phyloP scores from a whole-genome alignment of 192 early-diverging fungal species.

The Thoreauomyces humboldtii region DNA sequence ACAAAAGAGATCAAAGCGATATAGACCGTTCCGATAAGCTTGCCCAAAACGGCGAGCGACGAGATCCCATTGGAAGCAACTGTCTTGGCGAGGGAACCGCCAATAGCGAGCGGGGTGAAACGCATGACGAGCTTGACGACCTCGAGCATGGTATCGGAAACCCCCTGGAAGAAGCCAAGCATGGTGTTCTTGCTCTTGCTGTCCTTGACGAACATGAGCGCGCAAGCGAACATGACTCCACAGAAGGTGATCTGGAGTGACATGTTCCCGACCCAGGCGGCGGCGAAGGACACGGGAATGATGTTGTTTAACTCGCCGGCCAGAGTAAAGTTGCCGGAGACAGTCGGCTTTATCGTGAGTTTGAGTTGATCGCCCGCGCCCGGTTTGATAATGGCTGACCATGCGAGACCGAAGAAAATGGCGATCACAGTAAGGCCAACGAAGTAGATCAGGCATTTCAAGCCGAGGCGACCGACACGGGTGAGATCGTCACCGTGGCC shows the following conservation, averaged over 20 bases:
- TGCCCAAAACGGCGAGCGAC: constrained; percentile 57
- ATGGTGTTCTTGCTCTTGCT: constrained; percentile 38
- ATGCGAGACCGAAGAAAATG: constrained; percentile 63
- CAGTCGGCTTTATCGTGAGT: constrained; percentile 25
- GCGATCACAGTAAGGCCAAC: constrained; percentile 37
- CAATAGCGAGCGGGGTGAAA: constrained; percentile 47
- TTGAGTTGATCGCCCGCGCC: constrained; percentile 45
- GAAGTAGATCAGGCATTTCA: constrained; percentile 73
- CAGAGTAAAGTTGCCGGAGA: constrained; percentile 44
- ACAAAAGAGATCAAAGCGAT: constrained; percentile 58
- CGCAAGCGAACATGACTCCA: constrained; percentile 59
- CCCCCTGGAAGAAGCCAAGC: constrained; percentile 51
- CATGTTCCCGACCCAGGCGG: constrained; percentile 41
- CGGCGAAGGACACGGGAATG: constrained; percentile 60
- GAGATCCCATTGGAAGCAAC: constrained; percentile 56
- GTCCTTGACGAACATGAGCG: constrained; percentile 32
- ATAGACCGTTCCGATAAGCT: constrained; percentile 66
- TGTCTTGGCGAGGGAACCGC: constrained; percentile 55
- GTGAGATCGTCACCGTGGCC: constrained; percentile 65
- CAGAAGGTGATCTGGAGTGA: constrained; percentile 63
- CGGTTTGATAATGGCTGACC: constrained; percentile 61
- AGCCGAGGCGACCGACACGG: constrained; percentile 55
- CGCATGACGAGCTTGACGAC: constrained; percentile 28
- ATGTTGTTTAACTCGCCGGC: constrained; percentile 54
- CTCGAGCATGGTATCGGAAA: constrained; percentile 63